A percentile compares a stretch with the other conserved stretches of the same genome.
Conservation (phyloP, 2,329 filamentous ascomycete species). For the Exserohilum turcica region DNA sequence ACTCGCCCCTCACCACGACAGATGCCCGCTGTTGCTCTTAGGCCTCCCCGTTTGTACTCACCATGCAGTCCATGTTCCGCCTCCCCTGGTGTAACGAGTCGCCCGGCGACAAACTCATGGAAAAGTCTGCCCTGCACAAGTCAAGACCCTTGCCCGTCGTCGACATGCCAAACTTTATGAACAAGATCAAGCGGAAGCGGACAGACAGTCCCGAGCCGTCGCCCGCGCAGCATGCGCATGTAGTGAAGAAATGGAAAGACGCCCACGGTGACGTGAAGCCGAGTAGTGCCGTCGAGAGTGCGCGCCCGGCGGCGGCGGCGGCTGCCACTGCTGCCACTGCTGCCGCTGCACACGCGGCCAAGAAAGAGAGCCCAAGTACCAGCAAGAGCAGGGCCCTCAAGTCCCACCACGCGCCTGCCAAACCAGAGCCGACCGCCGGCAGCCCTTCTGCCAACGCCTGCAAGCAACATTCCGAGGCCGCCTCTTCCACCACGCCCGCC, state of each 20-base stretch:
- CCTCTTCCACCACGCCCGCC: constrained; percentile 28
- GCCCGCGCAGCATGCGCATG: constrained; percentile 38
- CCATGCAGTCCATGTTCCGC: constrained; percentile 59
- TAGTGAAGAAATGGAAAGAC: constrained; percentile 49
- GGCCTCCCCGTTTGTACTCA: constrained; percentile 43
- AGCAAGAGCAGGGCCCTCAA: constrained; percentile 38
- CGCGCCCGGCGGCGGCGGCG: constrained; percentile 23
- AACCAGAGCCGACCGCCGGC: too few species aligned
- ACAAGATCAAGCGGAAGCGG: constrained; percentile 64
- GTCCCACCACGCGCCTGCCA: constrained; percentile 27
- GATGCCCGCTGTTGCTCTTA: constrained; percentile 47
- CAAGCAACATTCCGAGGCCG: too few species aligned
- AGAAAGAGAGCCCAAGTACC: constrained; percentile 38
- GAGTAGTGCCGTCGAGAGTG: constrained; percentile 20
- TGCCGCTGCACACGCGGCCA: constrained; percentile 26
- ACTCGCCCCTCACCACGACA: constrained; percentile 41
- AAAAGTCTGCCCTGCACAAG: constrained; percentile 50
- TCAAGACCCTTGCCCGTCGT: constrained; percentile 52
- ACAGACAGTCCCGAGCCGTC: constrained; percentile 55
- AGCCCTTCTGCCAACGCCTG: constrained; percentile 4
- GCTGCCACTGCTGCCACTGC: constrained; percentile 22
- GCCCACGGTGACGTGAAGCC: constrained; percentile 42
- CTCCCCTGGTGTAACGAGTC: constrained; percentile 55
- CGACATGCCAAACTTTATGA: constrained; percentile 53
- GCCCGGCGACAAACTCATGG: constrained; percentile 51